phyloP scores from a whole-genome alignment of 2,329 filamentous ascomycete species.

The Cryphonectria radicalis region DNA sequence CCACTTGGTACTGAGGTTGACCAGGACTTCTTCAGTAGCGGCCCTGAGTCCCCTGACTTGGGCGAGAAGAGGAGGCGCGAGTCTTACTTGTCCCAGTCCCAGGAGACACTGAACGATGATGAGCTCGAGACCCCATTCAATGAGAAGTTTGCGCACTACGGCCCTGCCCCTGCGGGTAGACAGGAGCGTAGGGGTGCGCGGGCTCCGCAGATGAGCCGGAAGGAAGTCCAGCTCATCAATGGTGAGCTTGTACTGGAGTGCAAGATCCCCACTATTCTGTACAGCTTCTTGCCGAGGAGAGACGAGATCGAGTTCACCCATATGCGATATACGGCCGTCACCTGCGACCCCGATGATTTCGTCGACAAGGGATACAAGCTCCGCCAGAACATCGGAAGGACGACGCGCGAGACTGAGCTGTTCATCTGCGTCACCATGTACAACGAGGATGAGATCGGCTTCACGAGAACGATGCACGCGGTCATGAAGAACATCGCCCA shows the following conservation, averaged over 20 bases:
- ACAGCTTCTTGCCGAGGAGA: constrained; percentile 91
- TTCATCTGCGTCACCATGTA: constrained; percentile 99
- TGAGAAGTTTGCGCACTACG: constrained; percentile 79
- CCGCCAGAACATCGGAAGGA: constrained; percentile 85
- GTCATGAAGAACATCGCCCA: constrained; percentile 98
- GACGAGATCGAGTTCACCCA: constrained; percentile 97
- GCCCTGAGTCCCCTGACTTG: constrained; percentile 54
- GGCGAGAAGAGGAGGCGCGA: constrained; percentile 59
- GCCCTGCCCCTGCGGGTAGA: constrained; percentile 81
- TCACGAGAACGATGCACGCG: constrained; percentile 97
- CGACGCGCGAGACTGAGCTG: constrained; percentile 86
- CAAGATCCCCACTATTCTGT: constrained; percentile 97
- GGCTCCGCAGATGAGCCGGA: constrained; percentile 84
- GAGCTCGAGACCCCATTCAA: constrained; percentile 35
- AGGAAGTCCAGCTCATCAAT: constrained; percentile 95
- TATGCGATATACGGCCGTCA: constrained; percentile 99
- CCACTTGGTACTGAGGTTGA: constrained; percentile 64
- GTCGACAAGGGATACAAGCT: constrained; percentile 87
- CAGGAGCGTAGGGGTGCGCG: constrained; percentile 88
- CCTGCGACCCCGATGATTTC: constrained; percentile 95
- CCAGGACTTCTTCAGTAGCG: constrained; percentile 71
- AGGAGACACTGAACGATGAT: constrained; percentile 57
- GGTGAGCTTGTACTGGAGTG: constrained; percentile 97
- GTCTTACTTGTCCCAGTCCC: constrained; percentile 60
- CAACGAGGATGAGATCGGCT: constrained; percentile 96